Percentiles rank a stretch among this genome's conserved stretches.
phyloP scores from a whole-genome alignment of 441 rosid genomes.

The Syzygium malaccense region DNA sequence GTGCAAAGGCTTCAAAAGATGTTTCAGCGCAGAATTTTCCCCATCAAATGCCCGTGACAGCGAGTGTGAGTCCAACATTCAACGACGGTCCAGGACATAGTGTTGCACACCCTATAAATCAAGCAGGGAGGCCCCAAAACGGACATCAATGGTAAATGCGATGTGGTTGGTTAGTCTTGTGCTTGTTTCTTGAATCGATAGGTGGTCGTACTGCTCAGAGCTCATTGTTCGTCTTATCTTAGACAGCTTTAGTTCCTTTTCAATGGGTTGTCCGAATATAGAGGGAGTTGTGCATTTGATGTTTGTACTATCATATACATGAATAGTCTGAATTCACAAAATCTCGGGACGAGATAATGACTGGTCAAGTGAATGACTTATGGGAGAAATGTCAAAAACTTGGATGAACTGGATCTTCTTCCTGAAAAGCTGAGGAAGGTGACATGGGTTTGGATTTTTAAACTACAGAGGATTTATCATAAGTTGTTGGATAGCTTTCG shows the following conservation, averaged over 20 bases:
- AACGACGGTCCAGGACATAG: constrained; percentile 19
- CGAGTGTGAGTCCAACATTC: constrained; percentile 12
- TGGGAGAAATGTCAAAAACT: background rate
- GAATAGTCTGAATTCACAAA: background rate
- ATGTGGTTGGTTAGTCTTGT: constrained; percentile 4
- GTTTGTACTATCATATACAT: background rate
- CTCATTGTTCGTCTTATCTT: background rate
- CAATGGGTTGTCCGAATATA: background rate
- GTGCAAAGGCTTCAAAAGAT: constrained; percentile 15
- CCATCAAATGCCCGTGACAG: constrained; percentile 17
- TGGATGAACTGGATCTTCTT: background rate
- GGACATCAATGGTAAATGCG: background rate
- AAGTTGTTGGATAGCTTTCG: background rate
- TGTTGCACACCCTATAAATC: constrained; percentile 14
- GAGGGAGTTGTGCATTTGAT: background rate
- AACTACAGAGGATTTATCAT: background rate
- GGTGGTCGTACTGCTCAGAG: background rate
- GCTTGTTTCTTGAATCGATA: background rate
- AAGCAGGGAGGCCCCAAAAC: constrained; percentile 7
- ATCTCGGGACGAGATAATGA: background rate
- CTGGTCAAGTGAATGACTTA: background rate
- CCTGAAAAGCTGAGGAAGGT: background rate
- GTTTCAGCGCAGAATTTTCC: constrained; percentile 20
- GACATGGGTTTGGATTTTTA: background rate
- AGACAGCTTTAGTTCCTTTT: background rate